Base-by-base conservation (phyloP, 225 moss, liverwort and hornwort species). In the Lunularia cruciata region DNA sequence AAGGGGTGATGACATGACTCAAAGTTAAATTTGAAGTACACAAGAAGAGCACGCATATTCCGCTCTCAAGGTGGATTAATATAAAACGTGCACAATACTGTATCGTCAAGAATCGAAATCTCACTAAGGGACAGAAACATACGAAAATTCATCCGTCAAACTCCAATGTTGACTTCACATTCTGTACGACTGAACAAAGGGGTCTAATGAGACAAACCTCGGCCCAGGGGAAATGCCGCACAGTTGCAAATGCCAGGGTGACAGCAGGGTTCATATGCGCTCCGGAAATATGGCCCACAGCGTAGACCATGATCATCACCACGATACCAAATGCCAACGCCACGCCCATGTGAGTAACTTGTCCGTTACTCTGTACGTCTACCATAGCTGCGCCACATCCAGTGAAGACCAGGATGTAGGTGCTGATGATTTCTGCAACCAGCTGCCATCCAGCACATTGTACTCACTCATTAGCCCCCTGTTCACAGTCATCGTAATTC, bases 221-320 rank as follows among this genome's bases (percentile, higher is more conserved):
- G 39, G 40, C 58, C 78, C 74, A 78, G 0, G 82, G 82, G 35
- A 83, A 83, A 47, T 83, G 82, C 20, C 78, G 72, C 28, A 78
- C 78, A 8, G 82, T 72, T 11, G 82, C 82, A 51, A 83, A 83
- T n/a, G 82, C 82, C n/a, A 83, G 47, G 6, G 82, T 83, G 45
- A 83, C 82, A 14, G 82, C 75, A 5, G 82, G 82, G 58, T 83
- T 83, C 75, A 83, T 75, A 71, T 83, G 82, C 4, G 82, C 82
- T 2, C 82, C 82, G 20, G 82, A 83, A 33, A 83, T 83, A 63
- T 83, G 82, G 37, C 82, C 82, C 33, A 83, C 82, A 12, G 82
- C 67, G 49, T 83, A 83, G 5, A 83, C 14, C 82, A 83, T 78
- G 20, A 83, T 34, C 78, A 78, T 83, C 23, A 83, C 63, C 61